Evolutionary conservation across 768 basidiomycete species (phyloP), one percentile per base, ranked within the genome.

Genomic region (Hygrocybe coccinea): DNA sequence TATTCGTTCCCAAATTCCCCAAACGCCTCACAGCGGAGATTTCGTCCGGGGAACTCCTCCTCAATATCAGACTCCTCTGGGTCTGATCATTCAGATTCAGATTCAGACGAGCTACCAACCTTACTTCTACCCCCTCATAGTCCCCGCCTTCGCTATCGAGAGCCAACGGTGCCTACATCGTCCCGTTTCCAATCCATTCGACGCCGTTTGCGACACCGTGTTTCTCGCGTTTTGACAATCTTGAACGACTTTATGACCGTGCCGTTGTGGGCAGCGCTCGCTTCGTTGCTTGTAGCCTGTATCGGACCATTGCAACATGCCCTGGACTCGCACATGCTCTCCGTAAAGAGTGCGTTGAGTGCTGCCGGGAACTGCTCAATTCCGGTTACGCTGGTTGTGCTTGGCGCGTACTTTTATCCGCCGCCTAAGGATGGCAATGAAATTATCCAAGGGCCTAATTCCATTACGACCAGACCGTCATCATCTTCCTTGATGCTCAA

Each of bases 341-440:
- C 87, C 0, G 66, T 91, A 57, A 87, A 83, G 62, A 81, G 84
- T 25, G 86, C 90, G 0, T 69, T 94, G 48, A 76, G 73, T 1
- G 72, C 74, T 11, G 84, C 86, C 1, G 90, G 92, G 1, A 83
- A 78, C 57, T 91, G 90, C 57, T 85, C 87, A 9, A 86, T 97
- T 57, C 95, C 95, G 0, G 65, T 97, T 24, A 97, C 95, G 2
- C 75, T 97, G 22, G 79, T 97, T 54, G 92, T 97, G 5, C 84
- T 97, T 41, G 95, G 95, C 10, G 93, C 89, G 12, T 97, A 95
- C 75, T 95, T 95, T 71, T 87, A 84, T 67, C 74, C 73, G 0
- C 73, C 76, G 5, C 70, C 72, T 2, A 54, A 62, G 49, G 45
- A 54, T 34, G 38, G 51, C 50, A 46, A 56, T 25, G 51, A 15